Base-by-base conservation (phyloP, 371 early-diverging fungal species). In the Mucor lusitanicus region DNA sequence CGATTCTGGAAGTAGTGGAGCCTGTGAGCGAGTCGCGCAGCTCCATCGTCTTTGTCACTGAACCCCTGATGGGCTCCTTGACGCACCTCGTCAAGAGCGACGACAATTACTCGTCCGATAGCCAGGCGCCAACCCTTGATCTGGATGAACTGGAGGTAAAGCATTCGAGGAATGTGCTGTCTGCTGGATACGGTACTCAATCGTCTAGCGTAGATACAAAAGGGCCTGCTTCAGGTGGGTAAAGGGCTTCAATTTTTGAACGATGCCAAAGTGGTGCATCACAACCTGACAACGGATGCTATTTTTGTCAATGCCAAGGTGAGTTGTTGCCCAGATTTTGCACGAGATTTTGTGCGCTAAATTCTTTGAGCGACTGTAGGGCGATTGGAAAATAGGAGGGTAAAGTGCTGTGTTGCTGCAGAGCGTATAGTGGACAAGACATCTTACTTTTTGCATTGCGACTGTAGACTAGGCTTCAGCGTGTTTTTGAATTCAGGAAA, bases 371-470 rank as follows among this genome's bases (percentile, higher is more conserved):
- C 25, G 25, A 50, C 25, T 82, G 54, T 78, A 91, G 80, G 93
- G 96, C 21, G 96, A 95, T 75, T 95, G 96, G 96, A 95, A 95
- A 73, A 83, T 95, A 67, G 91, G 91, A 67, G 94, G 94, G 78
- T 91, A 85, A 68, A 54, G 27, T 13, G 9, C 32, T 21, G 6
- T 44, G 32, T 42, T 6, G 23, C 17, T n/a, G 42, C 8, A 28
- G 17, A n/a, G n/a, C n/a, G n/a, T n/a, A 30, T 30, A 32, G 12
- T 39, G 44, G 27, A 25, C 37, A 27, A 53, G 27, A 46, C 25
- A 5, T 48, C 25, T 50, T 50, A 50, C 33, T 46, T 19, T 6
- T 30, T 19, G 23, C 50, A 50, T 48, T 5, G 21, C 8, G 37
- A 5, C n/a, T 33, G 19, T 68, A 89, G 89, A 11, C 79, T 93